Evolutionary conservation across 2,329 filamentous ascomycete genomes (phyloP).

Genomic region (Raffaelea deltoideospora): DNA sequence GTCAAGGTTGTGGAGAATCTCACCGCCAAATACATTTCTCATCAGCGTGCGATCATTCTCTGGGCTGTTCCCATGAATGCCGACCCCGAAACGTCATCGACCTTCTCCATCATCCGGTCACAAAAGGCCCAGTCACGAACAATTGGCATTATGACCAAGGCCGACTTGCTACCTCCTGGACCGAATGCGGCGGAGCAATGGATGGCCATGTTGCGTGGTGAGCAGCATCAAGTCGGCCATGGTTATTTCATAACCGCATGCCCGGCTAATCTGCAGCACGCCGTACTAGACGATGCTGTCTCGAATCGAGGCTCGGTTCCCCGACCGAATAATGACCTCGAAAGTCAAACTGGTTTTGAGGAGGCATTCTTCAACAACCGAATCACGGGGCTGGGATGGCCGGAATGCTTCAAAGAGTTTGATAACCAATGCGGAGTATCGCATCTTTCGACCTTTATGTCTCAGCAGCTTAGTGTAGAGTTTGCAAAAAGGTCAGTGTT

Average conservation of each 20-base stretch:
- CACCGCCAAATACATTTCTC: conserved; percentile 52
- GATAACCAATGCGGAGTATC: conserved; percentile 36
- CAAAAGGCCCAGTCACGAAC: conserved; percentile 43
- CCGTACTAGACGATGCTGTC: too few relatives aligned
- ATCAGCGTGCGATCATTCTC: conserved; percentile 58
- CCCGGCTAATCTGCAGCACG: too few relatives aligned
- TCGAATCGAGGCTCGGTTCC: too few relatives aligned
- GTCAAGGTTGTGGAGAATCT: conserved; percentile 59
- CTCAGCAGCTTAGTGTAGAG: conserved; percentile 34
- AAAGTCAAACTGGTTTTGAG: conserved; percentile 35
- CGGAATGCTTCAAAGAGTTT: conserved; percentile 29
- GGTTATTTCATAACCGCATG: conserved; percentile 69
- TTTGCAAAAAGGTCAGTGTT: conserved; percentile 32
- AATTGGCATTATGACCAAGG: conserved; percentile 71
- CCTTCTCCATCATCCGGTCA: conserved; percentile 47
- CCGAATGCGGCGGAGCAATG: conserved; percentile 37
- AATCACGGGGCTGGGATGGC: conserved; percentile 25
- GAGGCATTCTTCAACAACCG: conserved; percentile 31
- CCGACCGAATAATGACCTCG: conserved; percentile 27
- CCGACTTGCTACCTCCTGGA: conserved; percentile 49
- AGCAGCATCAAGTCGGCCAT: conserved; percentile 49
- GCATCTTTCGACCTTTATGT: conserved; percentile 35
- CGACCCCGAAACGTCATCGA: conserved; percentile 62
- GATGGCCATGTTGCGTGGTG: conserved; percentile 44
- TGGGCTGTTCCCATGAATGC: conserved; percentile 65